Evolutionary conservation across 179 eudicot species (phyloP).

Genomic region (Patellifolia procumbens): DNA sequence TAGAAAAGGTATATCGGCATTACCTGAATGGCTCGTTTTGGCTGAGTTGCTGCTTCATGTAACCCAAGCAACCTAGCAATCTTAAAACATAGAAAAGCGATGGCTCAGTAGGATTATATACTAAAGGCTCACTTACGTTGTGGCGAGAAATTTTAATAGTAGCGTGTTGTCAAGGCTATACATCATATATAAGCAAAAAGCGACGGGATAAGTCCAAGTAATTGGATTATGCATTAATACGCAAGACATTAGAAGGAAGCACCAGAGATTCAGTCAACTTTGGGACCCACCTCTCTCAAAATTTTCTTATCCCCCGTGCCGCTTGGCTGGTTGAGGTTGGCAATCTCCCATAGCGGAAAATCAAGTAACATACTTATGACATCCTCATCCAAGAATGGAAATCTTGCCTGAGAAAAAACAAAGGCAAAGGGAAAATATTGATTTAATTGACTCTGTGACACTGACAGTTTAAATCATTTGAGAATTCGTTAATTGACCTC

Average conservation of each 20-base stretch:
- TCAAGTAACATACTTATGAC: conserved; percentile 74
- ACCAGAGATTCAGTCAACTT: background rate
- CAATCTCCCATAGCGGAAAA: conserved; percentile 89
- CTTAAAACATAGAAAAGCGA: conserved; percentile 36
- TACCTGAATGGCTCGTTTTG: conserved; percentile 99
- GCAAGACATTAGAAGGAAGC: background rate
- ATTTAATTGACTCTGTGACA: conserved; percentile 6
- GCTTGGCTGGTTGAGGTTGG: conserved; percentile 82
- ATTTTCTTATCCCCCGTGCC: conserved; percentile 95
- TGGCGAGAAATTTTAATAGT: background rate
- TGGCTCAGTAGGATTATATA: background rate
- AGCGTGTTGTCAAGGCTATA: background rate
- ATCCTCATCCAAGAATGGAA: conserved; percentile 96
- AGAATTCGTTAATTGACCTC: conserved; percentile 54
- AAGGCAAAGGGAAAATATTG: conserved; percentile 8
- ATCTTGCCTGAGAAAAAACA: conserved; percentile 63
- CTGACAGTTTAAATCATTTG: background rate
- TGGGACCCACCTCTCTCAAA: conserved; percentile 68
- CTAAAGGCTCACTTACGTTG: background rate
- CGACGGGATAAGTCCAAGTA: background rate
- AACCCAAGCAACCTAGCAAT: conserved; percentile 84
- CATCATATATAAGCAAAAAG: background rate
- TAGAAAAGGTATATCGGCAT: background rate
- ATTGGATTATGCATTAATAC: background rate
- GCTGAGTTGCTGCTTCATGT: conserved; percentile 71